Evolutionary conservation across 768 basidiomycete species (phyloP).

Genomic region (Mycena filopes): DNA sequence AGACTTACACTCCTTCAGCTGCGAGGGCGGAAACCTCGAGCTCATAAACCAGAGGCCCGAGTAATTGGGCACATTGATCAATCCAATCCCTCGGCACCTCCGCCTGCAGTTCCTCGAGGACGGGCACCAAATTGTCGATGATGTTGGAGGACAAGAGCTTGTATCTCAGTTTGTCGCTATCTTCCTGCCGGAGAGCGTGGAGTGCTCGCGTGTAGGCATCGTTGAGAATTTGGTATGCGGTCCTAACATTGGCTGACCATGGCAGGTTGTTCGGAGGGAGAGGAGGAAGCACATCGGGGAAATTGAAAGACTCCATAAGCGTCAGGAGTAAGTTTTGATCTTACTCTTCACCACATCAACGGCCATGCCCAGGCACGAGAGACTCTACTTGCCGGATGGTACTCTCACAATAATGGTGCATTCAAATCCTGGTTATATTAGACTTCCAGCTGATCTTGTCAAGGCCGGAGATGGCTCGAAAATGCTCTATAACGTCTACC

Average conservation of each 20-base stretch:
- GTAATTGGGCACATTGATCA: no score
- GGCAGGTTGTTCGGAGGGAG: neutral
- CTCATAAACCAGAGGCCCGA: constrained; percentile 1
- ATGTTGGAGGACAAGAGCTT: constrained; percentile 13
- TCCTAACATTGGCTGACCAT: constrained; percentile 7
- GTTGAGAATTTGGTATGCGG: neutral
- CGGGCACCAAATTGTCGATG: constrained; percentile 2
- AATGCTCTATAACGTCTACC: constrained; percentile 12
- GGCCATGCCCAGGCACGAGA: neutral
- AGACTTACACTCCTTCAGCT: neutral
- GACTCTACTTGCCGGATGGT: constrained; percentile 1
- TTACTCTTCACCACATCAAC: neutral
- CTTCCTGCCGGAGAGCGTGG: constrained; percentile 7
- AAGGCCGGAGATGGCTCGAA: constrained; percentile 3
- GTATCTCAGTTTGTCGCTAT: neutral
- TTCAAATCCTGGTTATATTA: neutral
- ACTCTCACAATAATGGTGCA: neutral
- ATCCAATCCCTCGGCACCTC: constrained; percentile 2
- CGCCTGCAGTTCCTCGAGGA: constrained; percentile 2
- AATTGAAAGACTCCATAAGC: constrained; percentile 12
- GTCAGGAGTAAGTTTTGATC: constrained; percentile 11
- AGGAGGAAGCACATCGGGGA: neutral
- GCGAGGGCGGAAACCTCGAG: neutral
- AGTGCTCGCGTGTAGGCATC: constrained; percentile 5
- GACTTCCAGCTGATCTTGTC: neutral